phyloP scores from a whole-genome alignment of 208 protist genomes.

The Tritrichomonas foetus region DNA sequence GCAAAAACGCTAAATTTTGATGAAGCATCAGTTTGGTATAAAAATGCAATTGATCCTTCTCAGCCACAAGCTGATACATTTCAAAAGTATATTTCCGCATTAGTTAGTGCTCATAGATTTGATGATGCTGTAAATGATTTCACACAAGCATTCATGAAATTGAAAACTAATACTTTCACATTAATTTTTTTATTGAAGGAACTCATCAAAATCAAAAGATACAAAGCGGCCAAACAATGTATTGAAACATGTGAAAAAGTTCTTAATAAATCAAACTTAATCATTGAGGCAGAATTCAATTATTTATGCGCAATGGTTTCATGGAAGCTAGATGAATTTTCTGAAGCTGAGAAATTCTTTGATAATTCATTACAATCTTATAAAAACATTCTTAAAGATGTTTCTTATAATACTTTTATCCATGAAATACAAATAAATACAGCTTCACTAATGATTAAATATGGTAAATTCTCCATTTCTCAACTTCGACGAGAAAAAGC shows the following conservation, averaged over 20 bases:
- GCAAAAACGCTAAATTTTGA: not conserved
- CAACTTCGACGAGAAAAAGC: not conserved
- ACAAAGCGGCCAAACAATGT: not conserved
- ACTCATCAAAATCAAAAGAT: not conserved
- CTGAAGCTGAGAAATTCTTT: not conserved
- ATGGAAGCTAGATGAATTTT: not conserved
- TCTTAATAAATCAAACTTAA: not conserved
- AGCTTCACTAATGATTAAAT: not conserved
- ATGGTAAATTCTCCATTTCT: not conserved
- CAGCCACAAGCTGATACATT: not conserved
- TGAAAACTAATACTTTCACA: no score
- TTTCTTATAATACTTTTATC: not conserved
- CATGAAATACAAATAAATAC: not conserved
- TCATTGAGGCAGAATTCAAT: not conserved
- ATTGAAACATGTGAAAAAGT: not conserved
- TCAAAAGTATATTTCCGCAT: not conserved
- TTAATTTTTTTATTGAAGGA: no score
- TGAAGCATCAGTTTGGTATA: not conserved
- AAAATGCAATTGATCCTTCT: not conserved
- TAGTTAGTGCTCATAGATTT: not conserved
- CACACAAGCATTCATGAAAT: not conserved
- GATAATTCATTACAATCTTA: not conserved
- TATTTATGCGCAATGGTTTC: not conserved
- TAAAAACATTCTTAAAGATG: not conserved
- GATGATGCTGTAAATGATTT: not conserved